A percentile compares a stretch with the other conserved stretches of the same genome.
These are phyloP conservation scores for Chrysochromulina tobinii DNA, from an alignment of 78 protist genomes.

Conservation along the genomic window DNA sequence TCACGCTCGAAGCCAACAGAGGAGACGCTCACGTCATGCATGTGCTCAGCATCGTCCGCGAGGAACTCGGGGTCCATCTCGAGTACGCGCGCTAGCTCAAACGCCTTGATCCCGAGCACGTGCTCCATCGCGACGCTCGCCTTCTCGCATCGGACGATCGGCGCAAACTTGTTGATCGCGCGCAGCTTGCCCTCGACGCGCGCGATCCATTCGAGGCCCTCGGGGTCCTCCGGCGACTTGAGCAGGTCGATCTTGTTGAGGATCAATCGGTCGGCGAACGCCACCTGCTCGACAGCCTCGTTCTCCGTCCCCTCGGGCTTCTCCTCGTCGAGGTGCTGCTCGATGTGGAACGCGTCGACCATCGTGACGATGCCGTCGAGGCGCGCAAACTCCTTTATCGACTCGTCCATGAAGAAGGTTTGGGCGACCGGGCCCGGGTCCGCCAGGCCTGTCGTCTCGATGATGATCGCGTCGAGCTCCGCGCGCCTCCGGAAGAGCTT, in stretches of 20 bases:
- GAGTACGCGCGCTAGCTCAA: slow-evolving; percentile 24
- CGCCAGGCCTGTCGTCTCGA: slow-evolving; percentile 2
- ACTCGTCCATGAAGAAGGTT: slow-evolving; percentile 15
- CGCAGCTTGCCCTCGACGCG: not conserved
- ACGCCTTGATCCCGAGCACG: slow-evolving; percentile 5
- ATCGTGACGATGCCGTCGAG: slow-evolving; percentile 36
- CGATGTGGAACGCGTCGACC: slow-evolving; percentile 27
- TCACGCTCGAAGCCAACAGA: not conserved
- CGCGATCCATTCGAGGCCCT: not conserved
- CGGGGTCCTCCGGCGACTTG: not conserved
- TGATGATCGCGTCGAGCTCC: too few species aligned
- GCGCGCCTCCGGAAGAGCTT: not conserved
- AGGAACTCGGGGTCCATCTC: slow-evolving; percentile 34
- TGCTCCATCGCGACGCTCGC: not conserved
- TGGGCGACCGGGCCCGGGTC: slow-evolving; percentile 37
- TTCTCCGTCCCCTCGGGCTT: slow-evolving; percentile 8
- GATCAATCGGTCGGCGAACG: not conserved
- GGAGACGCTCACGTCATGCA: slow-evolving; percentile 10
- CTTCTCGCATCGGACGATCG: not conserved
- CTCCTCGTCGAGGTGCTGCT: slow-evolving; percentile 9
- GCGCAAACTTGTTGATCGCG: not conserved
- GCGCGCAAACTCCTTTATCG: not conserved
- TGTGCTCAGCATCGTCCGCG: not conserved
- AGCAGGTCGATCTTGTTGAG: slow-evolving; percentile 15
- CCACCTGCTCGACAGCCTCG: slow-evolving; percentile 50